Evolutionary conservation across 2,329 filamentous ascomycete genomes (phyloP).

Genomic region (Aspergillus phoenicis): DNA sequence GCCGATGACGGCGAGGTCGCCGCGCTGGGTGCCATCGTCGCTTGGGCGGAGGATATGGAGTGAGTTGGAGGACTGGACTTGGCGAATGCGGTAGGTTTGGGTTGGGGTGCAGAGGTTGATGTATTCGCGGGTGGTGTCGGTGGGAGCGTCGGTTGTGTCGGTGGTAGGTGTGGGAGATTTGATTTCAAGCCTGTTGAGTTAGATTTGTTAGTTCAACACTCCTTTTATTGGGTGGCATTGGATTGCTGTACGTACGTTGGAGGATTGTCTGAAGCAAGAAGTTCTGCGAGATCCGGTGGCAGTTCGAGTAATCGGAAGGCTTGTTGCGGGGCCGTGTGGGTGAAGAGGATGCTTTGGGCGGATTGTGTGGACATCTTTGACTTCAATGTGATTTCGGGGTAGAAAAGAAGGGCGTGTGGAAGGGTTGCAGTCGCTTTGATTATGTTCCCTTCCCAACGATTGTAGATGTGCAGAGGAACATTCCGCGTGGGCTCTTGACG

Average conservation of each 20-base stretch:
- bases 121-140: conserved; percentile 36
- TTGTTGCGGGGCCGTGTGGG: conserved; percentile 50
- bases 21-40: conserved; percentile 30
- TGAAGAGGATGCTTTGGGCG: conserved; percentile 42
- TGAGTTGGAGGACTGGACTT: conserved; percentile 68
- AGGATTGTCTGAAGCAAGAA: conserved; percentile 53
- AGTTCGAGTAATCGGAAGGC: conserved; percentile 63
- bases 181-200: conserved; percentile 41
- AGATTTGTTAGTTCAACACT: not conserved
- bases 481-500: conserved; percentile 17
- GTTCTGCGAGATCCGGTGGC: conserved; percentile 57
- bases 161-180: conserved; percentile 41
- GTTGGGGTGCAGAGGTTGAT: conserved; percentile 62
- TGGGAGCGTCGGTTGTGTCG: conserved; percentile 31
- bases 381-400: not conserved
- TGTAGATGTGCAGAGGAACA: not conserved
- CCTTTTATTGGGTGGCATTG: not conserved
- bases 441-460: not conserved
- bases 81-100: conserved; percentile 62
- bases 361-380: conserved; percentile 44
- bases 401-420: not conserved
- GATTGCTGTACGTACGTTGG: conserved; percentile 34
- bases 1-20: conserved; percentile 33
- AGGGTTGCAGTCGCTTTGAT: not conserved
- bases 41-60: conserved; percentile 57